phyloP scores from a whole-genome alignment of 1,284 basidiomycete species.

The Austroboletus olivaceoglutinosus region DNA sequence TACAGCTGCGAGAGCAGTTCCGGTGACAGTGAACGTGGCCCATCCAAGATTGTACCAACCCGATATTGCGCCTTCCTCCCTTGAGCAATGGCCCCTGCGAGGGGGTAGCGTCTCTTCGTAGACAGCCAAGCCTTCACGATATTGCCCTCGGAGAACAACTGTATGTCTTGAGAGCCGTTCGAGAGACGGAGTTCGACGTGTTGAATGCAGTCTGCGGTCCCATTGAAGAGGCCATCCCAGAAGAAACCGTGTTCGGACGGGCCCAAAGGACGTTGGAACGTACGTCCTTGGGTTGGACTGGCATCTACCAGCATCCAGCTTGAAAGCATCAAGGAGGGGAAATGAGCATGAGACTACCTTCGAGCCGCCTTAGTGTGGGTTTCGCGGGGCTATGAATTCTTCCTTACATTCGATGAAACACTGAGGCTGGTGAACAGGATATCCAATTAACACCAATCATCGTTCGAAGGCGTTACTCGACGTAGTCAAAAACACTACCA shows the following conservation, averaged over 20 bases:
- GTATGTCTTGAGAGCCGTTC: constrained; percentile 6
- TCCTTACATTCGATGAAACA: neutral
- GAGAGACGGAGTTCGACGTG: constrained; percentile 11
- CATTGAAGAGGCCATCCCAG: constrained; percentile 17
- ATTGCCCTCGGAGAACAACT: constrained; percentile 15
- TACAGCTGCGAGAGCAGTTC: constrained; percentile 15
- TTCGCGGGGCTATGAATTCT: neutral
- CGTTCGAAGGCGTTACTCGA: too few species aligned
- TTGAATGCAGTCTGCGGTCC: constrained; percentile 16
- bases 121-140: constrained; percentile 20
- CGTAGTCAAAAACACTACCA: too few species aligned
- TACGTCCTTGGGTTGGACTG: constrained; percentile 9
- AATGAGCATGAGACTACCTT: neutral
- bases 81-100: constrained; percentile 15
- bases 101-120: constrained; percentile 20
- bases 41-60: constrained; percentile 2
- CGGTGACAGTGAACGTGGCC: constrained; percentile 20
- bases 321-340: constrained; percentile 5
- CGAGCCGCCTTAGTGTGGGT: too few species aligned
- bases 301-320: constrained; percentile 10
- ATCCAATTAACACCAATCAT: too few species aligned
- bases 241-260: constrained; percentile 9
- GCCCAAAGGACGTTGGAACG: constrained; percentile 20
- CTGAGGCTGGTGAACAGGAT: neutral
- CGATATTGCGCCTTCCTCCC: constrained; percentile 10